Base-by-base conservation (phyloP, 1,139 yeast genomes). In the Geotrichum candidum region DNA sequence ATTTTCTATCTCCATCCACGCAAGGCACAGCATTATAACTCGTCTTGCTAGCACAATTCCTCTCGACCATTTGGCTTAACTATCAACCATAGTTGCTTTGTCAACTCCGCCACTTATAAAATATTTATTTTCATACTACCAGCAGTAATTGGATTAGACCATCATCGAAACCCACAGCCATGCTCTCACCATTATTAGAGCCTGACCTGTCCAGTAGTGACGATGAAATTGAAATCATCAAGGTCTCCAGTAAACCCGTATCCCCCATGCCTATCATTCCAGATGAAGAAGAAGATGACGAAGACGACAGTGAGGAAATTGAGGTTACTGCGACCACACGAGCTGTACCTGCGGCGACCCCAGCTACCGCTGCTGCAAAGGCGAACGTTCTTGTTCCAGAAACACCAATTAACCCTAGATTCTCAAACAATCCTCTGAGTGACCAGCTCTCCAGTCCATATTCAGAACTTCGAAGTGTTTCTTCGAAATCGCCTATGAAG, bases 401-500 rank as follows among this genome's bases (percentile, higher is more conserved):
- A 15, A 41, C 48, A 15, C 53, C 53, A 25, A 51, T 18, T 10
- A 27, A 13, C 27, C 53, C 33, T n/a, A 23, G 15, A 50, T 7
- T 23, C 4, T 27, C 29, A 50, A 50, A 3, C 31, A 50, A 50
- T 23, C 6, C 25, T 6, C 18, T 50, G 52, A 23, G 29, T 50
- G 31, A 50, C 29, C 9, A 50, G 18, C 52, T 50, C 31, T 11
- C 52, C 15, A 27, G 29, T 25, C 52, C 52, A 4, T 31, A 23
- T 45, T 31, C 25, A 33, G 48, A 22, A n/a, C 48, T 41, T 18
- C 53, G 7, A 23, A 22, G 11, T 41, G 38, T 25, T 25, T 29
- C 69, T 3, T 58, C 59, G 9, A 58, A 56, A 48, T 69, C 72
- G 23, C 72, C 71, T 2, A 60, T 64, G 23, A 70, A 69, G 62